phyloP scores from a whole-genome alignment of 768 basidiomycete genomes.

The Suillus discolor region DNA sequence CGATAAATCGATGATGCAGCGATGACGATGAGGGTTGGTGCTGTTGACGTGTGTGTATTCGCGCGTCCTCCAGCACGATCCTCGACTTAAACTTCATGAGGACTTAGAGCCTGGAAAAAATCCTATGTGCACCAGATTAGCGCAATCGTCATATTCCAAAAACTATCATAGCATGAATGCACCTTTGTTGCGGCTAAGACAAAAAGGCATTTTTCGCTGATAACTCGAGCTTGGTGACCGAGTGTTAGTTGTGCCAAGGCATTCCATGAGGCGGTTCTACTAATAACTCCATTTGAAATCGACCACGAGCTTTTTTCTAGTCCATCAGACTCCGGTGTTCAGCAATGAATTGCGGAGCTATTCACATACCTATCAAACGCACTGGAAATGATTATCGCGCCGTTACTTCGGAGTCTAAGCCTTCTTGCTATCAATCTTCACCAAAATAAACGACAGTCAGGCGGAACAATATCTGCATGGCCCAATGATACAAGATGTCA shows the following conservation, averaged over 20 bases:
- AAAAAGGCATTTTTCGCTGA: slow-evolving; percentile 68
- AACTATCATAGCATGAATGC: slow-evolving; percentile 17
- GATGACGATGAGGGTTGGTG: slow-evolving; percentile 4
- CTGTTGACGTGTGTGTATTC: slow-evolving; percentile 46
- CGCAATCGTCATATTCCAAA: background rate
- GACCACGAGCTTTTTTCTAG: too few relatives aligned
- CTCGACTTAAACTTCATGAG: slow-evolving; percentile 76
- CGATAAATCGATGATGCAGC: slow-evolving; percentile 9
- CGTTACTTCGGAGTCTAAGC: too few relatives aligned
- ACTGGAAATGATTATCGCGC: too few relatives aligned
- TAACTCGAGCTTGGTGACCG: background rate
- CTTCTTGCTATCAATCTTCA: too few relatives aligned
- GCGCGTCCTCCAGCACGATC: slow-evolving; percentile 74
- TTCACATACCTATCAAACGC: too few relatives aligned
- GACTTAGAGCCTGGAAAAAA: slow-evolving; percentile 56
- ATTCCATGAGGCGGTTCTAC: too few relatives aligned
- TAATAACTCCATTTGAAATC: too few relatives aligned
- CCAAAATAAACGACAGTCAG: background rate
- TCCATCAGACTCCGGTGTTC: too few relatives aligned
- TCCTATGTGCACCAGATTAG: background rate
- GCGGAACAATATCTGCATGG: background rate
- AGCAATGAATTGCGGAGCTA: too few relatives aligned
- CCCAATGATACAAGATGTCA: background rate
- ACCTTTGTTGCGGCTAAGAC: slow-evolving; percentile 82
- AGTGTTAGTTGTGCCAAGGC: background rate